Percentiles rank a stretch among this genome's conserved stretches.
These are phyloP conservation scores for Boletus vermiculosoides DNA, from an alignment of 768 basidiomycete genomes.

Conservation along the genomic window DNA sequence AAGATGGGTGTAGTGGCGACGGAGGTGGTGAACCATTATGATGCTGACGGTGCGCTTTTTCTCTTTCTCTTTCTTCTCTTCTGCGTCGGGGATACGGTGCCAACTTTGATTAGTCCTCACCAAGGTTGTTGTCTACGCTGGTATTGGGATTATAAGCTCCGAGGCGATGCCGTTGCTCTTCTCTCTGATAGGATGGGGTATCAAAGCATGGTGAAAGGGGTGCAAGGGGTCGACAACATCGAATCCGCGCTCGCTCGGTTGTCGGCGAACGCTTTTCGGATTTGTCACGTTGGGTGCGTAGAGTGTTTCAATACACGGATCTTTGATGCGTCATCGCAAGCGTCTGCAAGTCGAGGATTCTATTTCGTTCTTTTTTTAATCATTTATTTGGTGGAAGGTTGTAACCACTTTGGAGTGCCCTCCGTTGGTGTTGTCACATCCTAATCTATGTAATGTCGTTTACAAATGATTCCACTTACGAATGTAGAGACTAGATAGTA, in stretches of 20 bases:
- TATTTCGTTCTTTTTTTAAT: too few relatives aligned
- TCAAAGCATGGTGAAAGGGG: slow-evolving; percentile 37
- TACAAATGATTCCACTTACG: not conserved
- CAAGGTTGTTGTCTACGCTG: slow-evolving; percentile 87
- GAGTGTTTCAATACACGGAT: not conserved
- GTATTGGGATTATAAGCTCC: slow-evolving; percentile 70
- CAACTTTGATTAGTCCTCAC: slow-evolving; percentile 63
- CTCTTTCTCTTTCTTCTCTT: not conserved
- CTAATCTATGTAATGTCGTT: not conserved
- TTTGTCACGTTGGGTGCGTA: not conserved
- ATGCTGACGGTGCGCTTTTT: slow-evolving; percentile 72
- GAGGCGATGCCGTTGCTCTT: slow-evolving; percentile 68
- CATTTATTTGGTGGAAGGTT: too few relatives aligned
- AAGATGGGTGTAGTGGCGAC: slow-evolving; percentile 23
- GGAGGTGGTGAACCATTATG: slow-evolving; percentile 64
- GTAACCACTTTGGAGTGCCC: not conserved
- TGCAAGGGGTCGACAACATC: not conserved
- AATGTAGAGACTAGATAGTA: not conserved
- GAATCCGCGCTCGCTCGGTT: not conserved
- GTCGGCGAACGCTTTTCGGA: not conserved
- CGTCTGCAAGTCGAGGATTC: not conserved
- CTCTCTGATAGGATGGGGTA: slow-evolving; percentile 67
- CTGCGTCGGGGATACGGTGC: not conserved
- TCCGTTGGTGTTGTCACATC: not conserved
- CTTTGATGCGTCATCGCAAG: not conserved